Conservation (phyloP, 495 filamentous ascomycete species). For the Penicillium arizonense region DNA sequence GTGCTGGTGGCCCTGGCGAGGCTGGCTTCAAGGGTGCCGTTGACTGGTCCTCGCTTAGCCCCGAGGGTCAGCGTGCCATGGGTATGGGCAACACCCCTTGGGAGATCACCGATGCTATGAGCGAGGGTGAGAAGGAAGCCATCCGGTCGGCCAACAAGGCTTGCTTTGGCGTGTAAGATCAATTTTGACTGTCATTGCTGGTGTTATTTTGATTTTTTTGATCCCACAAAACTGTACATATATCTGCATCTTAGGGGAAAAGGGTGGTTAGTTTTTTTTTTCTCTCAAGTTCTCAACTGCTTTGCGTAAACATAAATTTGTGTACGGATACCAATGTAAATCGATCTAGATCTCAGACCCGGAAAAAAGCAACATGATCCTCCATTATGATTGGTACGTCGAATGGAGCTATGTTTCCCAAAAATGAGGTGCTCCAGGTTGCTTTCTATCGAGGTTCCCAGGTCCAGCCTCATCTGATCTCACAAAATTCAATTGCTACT, state of each 20-base stretch:
- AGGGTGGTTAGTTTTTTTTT: no score
- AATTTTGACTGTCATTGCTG: neutral
- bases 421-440: neutral
- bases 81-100: constrained; percentile 51
- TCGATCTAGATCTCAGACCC: constrained; percentile 2
- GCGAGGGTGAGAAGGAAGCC: constrained; percentile 54
- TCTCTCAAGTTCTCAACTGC: no score
- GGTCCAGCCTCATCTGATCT: no score
- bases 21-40: constrained; percentile 38
- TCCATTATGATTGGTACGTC: neutral
- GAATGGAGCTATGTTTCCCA: neutral
- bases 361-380: neutral
- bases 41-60: constrained; percentile 35
- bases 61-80: constrained; percentile 56
- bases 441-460: no score
- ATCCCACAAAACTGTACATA: neutral
- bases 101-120: constrained; percentile 48
- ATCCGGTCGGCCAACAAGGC: constrained; percentile 60
- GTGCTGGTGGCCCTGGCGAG: constrained; percentile 54
- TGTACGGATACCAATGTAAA: neutral
- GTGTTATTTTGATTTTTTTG: neutral
- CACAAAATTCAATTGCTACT: no score
- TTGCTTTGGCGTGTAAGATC: constrained; percentile 31
- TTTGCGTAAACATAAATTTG: no score
- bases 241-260: neutral